These are phyloP conservation scores for Diaporthe destruens DNA, from an alignment of 2,329 filamentous ascomycete genomes.

Conservation along the genomic window DNA sequence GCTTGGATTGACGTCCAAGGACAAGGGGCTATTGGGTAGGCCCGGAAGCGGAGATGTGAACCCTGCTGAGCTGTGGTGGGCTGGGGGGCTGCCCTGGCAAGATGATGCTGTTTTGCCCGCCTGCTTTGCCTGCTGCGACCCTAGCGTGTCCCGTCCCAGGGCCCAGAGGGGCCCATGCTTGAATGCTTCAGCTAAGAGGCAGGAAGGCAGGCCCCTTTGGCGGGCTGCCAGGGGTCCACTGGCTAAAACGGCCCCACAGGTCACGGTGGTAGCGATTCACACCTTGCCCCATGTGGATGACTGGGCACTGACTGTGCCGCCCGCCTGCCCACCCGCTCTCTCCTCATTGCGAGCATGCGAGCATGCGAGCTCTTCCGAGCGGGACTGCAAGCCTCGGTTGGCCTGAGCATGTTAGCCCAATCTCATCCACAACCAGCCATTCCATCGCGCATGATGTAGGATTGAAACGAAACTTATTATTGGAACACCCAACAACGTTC, in stretches of 20 bases:
- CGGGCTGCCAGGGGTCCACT: neutral
- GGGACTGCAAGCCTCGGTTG: too few relatives aligned
- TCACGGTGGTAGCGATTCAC: conserved; percentile 11
- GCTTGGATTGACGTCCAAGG: neutral
- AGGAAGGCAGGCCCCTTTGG: neutral
- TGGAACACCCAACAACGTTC: conserved; percentile 2
- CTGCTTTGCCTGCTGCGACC: neutral
- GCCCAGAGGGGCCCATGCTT: neutral
- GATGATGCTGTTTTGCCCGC: conserved; percentile 27
- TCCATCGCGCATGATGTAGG: conserved; percentile 9
- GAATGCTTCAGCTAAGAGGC: neutral
- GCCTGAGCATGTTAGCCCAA: neutral
- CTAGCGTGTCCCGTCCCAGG: neutral
- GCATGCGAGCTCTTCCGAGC: conserved; percentile 22
- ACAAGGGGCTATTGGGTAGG: conserved; percentile 17
- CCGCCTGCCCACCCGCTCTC: conserved; percentile 4
- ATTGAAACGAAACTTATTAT: conserved; percentile 33
- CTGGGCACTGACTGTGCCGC: too few relatives aligned
- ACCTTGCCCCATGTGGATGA: conserved; percentile 1
- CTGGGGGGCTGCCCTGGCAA: neutral
- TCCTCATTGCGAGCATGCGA: too few relatives aligned
- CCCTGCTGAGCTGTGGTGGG: neutral
- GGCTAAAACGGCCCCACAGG: neutral
- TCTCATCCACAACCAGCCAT: conserved; percentile 23
- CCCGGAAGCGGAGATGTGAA: conserved; percentile 33